phyloP scores from a whole-genome alignment of 306 rosid genomes.

The Quercus agrifolia region DNA sequence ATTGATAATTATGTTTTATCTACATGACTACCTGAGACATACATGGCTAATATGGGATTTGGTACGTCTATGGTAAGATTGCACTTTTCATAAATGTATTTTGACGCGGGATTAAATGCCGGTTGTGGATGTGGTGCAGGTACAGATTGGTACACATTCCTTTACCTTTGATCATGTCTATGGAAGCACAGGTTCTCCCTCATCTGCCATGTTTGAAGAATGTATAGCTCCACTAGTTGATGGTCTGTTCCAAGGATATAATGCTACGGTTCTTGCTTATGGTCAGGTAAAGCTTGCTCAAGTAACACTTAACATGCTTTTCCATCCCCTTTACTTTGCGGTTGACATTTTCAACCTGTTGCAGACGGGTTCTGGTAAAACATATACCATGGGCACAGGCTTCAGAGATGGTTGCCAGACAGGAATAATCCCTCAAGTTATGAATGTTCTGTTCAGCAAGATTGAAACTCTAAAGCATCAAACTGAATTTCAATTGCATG shows the following conservation, averaged over 20 bases:
- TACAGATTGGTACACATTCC: conserved; percentile 93
- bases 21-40: neutral
- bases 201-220: conserved; percentile 82
- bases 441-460: conserved; percentile 84
- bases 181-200: conserved; percentile 87
- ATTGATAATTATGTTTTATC: neutral
- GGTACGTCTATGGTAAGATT: neutral
- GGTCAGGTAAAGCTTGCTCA: conserved; percentile 71
- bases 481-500: conserved; percentile 89
- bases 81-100: neutral
- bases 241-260: conserved; percentile 97
- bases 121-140: conserved; percentile 49
- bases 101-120: conserved; percentile 13
- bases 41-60: neutral
- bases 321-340: conserved; percentile 12
- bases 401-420: conserved; percentile 72
- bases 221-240: conserved; percentile 86
- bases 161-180: conserved; percentile 97
- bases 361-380: conserved; percentile 99
- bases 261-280: conserved; percentile 98
- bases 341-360: conserved; percentile 42
- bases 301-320: conserved; percentile 5
- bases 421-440: conserved; percentile 92
- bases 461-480: conserved; percentile 75
- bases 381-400: conserved; percentile 99